phyloP scores from a whole-genome alignment of 2,329 filamentous ascomycete species.

The Echinosphaeria canescens region DNA sequence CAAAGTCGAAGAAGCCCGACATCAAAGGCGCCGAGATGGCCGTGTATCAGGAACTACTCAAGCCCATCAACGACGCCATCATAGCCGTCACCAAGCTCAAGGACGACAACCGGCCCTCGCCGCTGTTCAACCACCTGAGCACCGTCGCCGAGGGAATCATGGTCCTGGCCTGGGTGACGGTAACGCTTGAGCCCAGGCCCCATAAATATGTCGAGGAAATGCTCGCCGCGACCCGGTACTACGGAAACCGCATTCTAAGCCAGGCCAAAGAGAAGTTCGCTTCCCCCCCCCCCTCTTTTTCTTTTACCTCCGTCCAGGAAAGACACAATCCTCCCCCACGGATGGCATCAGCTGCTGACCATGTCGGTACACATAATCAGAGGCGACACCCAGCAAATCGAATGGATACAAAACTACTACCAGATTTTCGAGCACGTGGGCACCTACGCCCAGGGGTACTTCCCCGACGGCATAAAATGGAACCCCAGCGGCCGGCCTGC shows the following conservation, averaged over 20 bases:
- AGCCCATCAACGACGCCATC: slow-evolving; percentile 69
- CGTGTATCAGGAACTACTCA: slow-evolving; percentile 55
- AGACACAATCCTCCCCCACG: too few species aligned
- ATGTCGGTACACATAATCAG: too few species aligned
- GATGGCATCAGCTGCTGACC: too few species aligned
- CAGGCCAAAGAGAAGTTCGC: slow-evolving; percentile 54
- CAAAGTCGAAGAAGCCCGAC: slow-evolving; percentile 83
- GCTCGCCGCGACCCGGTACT: slow-evolving; percentile 72
- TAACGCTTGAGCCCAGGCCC: slow-evolving; percentile 65
- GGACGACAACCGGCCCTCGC: slow-evolving; percentile 57
- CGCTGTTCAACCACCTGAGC: slow-evolving; percentile 62
- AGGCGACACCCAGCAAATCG: slow-evolving; percentile 59
- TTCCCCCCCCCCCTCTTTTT: neutral
- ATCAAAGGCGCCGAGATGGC: slow-evolving; percentile 34
- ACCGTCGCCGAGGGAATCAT: slow-evolving; percentile 81
- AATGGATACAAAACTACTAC: slow-evolving; percentile 89
- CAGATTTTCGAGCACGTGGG: slow-evolving; percentile 65
- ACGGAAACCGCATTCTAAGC: slow-evolving; percentile 83
- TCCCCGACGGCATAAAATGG: slow-evolving; percentile 63
- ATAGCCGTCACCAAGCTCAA: slow-evolving; percentile 61
- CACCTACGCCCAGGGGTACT: too few species aligned
- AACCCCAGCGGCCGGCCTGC: slow-evolving; percentile 59
- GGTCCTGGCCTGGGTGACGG: slow-evolving; percentile 76
- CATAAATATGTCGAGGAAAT: slow-evolving; percentile 71
- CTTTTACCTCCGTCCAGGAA: too few species aligned